Evolutionary conservation across 768 basidiomycete genomes (phyloP), one percentile per base, ranked within the genome.

Genomic region (Boletus subparvulus): DNA sequence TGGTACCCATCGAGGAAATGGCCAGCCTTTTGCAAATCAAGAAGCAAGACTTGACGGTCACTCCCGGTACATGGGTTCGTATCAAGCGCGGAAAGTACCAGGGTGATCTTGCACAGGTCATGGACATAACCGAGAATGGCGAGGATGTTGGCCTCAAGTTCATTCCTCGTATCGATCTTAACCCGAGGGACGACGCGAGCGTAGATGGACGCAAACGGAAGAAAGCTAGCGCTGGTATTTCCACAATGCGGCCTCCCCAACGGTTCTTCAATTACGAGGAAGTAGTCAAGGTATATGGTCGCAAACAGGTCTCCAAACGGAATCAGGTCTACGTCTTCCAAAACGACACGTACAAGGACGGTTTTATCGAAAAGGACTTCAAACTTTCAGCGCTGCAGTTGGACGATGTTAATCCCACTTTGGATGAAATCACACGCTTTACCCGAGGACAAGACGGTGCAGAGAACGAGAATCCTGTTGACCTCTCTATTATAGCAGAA

Each of bases 1-100:
- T 97, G 35, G 94, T 98, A 1, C 94, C 94, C 8, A 94, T 98
- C 56, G 91, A 95, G 65, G 97, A 99, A 77, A 98, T 98, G 95
- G 93, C 97, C 17, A 92, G 91, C 57, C 77, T 98, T 37, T 80
- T 98, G 62, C 91, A 92, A 69, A 97, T 97, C 66, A 98, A 95
- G 78, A 95, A 95, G 75, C 90, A 94, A 68, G 92, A 94, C 60
- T 75, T 88, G 45, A 88, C 89, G 0, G 83, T 98, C 41, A 83
- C 83, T 17, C 86, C 87, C 0, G 94, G 93, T 19, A 90, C 85
- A 63, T 99, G 97, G 97, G 94, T 98, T 9, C 91, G 97, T 48
- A 86, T 98, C 68, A 88, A 86, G 66, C 86, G 94, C 39, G 96
- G 96, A 44, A 95, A 90, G 67, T 97, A 99, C 68, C 82, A 88